Base-by-base conservation (phyloP, 202 grass and related monocot species). In the Digitaria exilis region DNA sequence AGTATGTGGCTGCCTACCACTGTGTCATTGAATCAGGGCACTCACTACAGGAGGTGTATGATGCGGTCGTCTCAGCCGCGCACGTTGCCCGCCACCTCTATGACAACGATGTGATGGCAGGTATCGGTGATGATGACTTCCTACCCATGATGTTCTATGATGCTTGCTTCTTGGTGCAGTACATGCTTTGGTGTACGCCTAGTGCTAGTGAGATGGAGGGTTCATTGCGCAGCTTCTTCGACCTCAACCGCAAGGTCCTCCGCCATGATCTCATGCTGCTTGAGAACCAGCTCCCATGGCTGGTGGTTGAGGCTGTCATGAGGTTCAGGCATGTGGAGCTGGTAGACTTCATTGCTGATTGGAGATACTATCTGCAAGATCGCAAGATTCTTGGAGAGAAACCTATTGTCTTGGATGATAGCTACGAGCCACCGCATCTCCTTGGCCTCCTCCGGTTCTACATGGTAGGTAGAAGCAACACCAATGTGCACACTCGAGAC, bases 241-340 rank as follows among this genome's bases (percentile, higher is more conserved):
- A 16, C 0, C 16, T 1, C 44, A 28, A 46, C 67, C 0, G 1
- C 6, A 0, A 2, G 0, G 42, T 18, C 24, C 16, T 70, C 22
- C 8, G 8, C 42, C 22, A 29, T 46, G 42, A 70, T 0, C 2
- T 68, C 21, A 24, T 42, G 22, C 45, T 43, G 7, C 81, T 83
- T 24, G 71, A 83, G 46, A 83, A 76, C 72, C 82, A 84, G 26
- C 14, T 58, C 5, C 76, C 76, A 1, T 79, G 77, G 62, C 14
- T 0, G 4, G 77, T 80, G 14, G 21, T 70, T 1, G 6, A 45
- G 13, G 11, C 10, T 14, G 14, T 69, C 12, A 17, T 69, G 66
- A 45, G 10, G 5, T 68, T 68, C 5, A 30, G 58, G 58, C 12
- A 26, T 0, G 24, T 59, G 0, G 1, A 13, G 10, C 6, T 59